phyloP scores from a whole-genome alignment of 345 rosid genomes.

The Brassica nigra region DNA sequence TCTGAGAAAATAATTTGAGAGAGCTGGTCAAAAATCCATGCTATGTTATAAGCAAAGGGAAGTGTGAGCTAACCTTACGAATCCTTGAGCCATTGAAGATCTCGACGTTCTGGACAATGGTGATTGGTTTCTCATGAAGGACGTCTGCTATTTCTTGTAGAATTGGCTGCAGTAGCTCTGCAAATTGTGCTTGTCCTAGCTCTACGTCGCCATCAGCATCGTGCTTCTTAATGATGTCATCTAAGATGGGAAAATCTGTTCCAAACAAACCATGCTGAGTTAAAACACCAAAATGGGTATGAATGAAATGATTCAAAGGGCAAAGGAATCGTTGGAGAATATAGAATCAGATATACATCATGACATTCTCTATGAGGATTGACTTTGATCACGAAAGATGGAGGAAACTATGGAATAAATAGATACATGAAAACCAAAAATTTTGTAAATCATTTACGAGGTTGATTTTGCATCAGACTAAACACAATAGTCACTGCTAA shows the following conservation, averaged over 20 bases:
- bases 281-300: neutral
- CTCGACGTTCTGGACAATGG: conserved; percentile 54
- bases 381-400: neutral
- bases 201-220: conserved; percentile 72
- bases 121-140: conserved; percentile 54
- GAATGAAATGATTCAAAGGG: conserved; percentile 7
- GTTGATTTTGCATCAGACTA: neutral
- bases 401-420: neutral
- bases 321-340: neutral
- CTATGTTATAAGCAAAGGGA: neutral
- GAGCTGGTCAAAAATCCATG: conserved; percentile 13
- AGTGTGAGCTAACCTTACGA: conserved; percentile 52
- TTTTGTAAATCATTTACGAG: neutral
- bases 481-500: neutral
- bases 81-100: conserved; percentile 64
- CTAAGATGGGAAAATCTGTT: conserved; percentile 65
- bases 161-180: conserved; percentile 70
- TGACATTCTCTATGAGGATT: neutral
- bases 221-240: conserved; percentile 73
- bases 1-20: conserved; percentile 45
- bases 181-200: conserved; percentile 90
- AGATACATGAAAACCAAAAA: neutral
- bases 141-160: conserved; percentile 73
- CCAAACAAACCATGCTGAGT: conserved; percentile 16
- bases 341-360: neutral